These are phyloP conservation scores for Trichoderma atroviride DNA, from an alignment of 2,329 filamentous ascomycete genomes.

Conservation along the genomic window DNA sequence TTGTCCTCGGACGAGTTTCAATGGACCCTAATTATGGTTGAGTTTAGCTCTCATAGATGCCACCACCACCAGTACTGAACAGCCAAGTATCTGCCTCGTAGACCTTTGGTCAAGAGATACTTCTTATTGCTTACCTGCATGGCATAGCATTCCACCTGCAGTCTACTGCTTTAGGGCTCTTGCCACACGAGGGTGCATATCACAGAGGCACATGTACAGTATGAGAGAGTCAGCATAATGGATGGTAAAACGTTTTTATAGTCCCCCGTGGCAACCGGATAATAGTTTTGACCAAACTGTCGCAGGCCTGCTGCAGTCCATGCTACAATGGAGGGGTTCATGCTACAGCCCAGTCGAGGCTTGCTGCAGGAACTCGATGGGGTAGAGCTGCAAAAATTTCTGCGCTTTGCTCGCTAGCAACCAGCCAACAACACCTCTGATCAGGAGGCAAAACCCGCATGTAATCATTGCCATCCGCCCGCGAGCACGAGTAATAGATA, in stretches of 20 bases:
- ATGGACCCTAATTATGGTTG: neutral
- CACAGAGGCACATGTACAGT: neutral
- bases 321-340: neutral
- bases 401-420: constrained; percentile 14
- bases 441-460: constrained; percentile 9
- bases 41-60: neutral
- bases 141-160: neutral
- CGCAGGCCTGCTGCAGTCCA: neutral
- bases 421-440: neutral
- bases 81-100: neutral
- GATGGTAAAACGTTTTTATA: neutral
- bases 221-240: neutral
- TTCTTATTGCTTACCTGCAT: neutral
- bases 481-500: neutral
- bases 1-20: neutral
- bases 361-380: neutral
- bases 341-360: neutral
- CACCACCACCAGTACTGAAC: neutral
- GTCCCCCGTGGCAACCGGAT: neutral
- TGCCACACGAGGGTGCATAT: neutral
- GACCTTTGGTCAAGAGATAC: neutral
- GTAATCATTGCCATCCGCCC: constrained; percentile 16
- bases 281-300: neutral
- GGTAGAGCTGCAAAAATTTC: constrained; percentile 12
- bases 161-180: neutral